Evolutionary conservation across 2,329 filamentous ascomycete genomes (phyloP).

Genomic region (Sporothrix mexicana): DNA sequence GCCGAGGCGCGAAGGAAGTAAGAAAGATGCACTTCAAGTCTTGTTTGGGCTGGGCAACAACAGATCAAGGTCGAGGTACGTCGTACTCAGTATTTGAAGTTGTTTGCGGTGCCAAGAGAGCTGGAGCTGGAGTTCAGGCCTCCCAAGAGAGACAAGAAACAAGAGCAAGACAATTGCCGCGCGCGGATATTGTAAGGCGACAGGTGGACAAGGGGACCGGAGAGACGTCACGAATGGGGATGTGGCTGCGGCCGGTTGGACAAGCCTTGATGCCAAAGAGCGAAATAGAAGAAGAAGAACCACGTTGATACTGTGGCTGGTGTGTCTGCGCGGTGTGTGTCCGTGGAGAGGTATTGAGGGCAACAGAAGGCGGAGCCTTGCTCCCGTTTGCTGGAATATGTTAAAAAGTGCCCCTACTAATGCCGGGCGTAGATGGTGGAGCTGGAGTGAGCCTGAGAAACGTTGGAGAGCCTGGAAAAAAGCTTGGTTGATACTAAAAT

Average conservation of each 20-base stretch:
- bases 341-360: not conserved
- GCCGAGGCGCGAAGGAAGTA: constrained; percentile 7
- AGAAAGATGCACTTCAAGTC: not conserved
- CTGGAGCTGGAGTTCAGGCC: not conserved
- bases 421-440: constrained; percentile 25
- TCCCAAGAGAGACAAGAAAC: constrained; percentile 8
- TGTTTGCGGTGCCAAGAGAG: not conserved
- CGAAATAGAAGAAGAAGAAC: not conserved
- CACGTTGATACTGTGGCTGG: constrained; percentile 21
- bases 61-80: not conserved
- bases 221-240: not conserved
- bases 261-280: not conserved
- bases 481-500: not conserved
- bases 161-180: not conserved
- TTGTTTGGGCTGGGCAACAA: not conserved
- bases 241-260: not conserved
- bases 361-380: constrained; percentile 12
- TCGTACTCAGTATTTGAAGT: constrained; percentile 20
- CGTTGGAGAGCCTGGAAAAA: not conserved
- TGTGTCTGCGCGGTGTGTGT: not conserved
- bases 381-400: not conserved
- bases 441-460: constrained; percentile 4
- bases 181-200: not conserved
- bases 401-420: constrained; percentile 8
- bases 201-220: not conserved